Conservation (phyloP, 2,329 filamentous ascomycete species). For the Xylaria sp. region DNA sequence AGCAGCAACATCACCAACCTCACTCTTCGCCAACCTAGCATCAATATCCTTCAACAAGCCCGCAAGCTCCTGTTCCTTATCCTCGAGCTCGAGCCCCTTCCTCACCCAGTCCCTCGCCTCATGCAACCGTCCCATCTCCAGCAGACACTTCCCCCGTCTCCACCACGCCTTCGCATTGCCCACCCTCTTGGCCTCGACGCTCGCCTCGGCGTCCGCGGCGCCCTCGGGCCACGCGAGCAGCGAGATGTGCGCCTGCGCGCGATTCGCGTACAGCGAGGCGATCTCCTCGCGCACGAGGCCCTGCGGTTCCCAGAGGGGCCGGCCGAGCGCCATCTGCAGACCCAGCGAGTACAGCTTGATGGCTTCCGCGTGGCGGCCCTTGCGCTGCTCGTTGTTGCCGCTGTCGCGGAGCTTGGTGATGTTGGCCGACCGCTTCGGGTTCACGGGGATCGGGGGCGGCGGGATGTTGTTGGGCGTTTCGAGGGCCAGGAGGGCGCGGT, state of each 20-base stretch:
- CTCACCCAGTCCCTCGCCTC: constrained; percentile 85
- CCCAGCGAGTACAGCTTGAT: constrained; percentile 85
- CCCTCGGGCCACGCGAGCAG: constrained; percentile 85
- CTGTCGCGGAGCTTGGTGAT: constrained; percentile 91
- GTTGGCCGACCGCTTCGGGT: constrained; percentile 89
- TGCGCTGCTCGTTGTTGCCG: constrained; percentile 85
- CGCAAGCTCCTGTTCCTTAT: constrained; percentile 72
- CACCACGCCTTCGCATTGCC: constrained; percentile 97
- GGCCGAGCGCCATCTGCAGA: constrained; percentile 84
- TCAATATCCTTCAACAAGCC: constrained; percentile 73
- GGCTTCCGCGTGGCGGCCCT: constrained; percentile 78
- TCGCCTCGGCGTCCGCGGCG: constrained; percentile 86
- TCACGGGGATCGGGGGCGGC: constrained; percentile 88
- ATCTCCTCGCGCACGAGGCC: constrained; percentile 88
- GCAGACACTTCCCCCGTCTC: constrained; percentile 82
- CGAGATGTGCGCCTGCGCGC: constrained; percentile 90
- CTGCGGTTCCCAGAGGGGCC: constrained; percentile 89
- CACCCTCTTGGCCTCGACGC: constrained; percentile 85
- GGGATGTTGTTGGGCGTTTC: constrained; percentile 73
- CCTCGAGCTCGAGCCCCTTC: constrained; percentile 84
- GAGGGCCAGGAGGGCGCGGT: constrained; percentile 77
- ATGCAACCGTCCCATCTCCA: constrained; percentile 88
- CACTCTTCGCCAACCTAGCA: constrained; percentile 56
- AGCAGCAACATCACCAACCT: not conserved
- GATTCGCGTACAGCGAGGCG: constrained; percentile 81